phyloP scores from a whole-genome alignment of 148 eudicot species.

The Rheum nobile region DNA sequence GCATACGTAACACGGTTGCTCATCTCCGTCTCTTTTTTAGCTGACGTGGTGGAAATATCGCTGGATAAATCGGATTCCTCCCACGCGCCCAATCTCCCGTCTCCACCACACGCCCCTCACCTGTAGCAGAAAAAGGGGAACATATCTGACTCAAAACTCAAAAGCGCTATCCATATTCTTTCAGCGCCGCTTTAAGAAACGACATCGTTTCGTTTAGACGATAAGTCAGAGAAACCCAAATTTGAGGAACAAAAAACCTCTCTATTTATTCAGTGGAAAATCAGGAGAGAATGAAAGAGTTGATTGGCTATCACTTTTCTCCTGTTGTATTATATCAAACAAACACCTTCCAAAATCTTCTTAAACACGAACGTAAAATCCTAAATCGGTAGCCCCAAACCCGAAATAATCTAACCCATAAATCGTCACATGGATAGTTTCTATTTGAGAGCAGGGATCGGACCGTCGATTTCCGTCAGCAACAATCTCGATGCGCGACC shows the following conservation, averaged over 20 bases:
- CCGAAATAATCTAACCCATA: too few relatives aligned
- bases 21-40: background rate
- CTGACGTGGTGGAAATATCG: background rate
- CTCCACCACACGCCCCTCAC: too few relatives aligned
- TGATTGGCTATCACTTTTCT: background rate
- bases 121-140: too few relatives aligned
- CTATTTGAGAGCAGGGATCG: conserved; percentile 38
- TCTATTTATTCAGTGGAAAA: background rate
- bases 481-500: conserved; percentile 20
- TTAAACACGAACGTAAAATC: too few relatives aligned
- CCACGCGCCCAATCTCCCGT: too few relatives aligned
- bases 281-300: background rate
- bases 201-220: background rate
- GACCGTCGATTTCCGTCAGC: conserved; percentile 15
- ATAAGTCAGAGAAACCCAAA: background rate
- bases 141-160: too few relatives aligned
- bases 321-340: background rate
- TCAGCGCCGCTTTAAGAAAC: background rate
- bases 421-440: conserved; percentile 42
- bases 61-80: background rate
- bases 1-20: background rate
- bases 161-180: too few relatives aligned
- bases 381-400: too few relatives aligned
- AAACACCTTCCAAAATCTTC: background rate
- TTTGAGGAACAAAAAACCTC: background rate